A percentile compares a stretch with the other conserved stretches of the same genome.
Conservation (phyloP, 805 yeast species). For the Sungouiozyma intestinalis region DNA sequence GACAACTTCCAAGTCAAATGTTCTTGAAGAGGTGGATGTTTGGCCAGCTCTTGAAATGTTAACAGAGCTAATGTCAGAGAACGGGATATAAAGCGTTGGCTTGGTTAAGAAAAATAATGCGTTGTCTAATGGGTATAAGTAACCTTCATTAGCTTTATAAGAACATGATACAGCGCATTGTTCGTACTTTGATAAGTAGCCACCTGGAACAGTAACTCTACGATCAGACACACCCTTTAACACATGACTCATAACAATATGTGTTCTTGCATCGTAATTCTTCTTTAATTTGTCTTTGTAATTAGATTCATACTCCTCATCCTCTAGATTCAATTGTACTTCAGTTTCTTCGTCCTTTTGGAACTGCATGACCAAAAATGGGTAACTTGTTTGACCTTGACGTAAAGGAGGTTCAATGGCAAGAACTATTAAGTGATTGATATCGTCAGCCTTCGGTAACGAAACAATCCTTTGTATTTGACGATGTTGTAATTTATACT, state of each 20-base stretch:
- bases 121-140: constrained; percentile 84
- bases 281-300: constrained; percentile 68
- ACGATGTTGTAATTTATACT: constrained; percentile 84
- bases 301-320: constrained; percentile 64
- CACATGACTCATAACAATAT: constrained; percentile 77
- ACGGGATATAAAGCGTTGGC: constrained; percentile 87
- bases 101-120: constrained; percentile 85
- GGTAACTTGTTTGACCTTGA: constrained; percentile 96
- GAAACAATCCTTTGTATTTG: constrained; percentile 86
- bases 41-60: constrained; percentile 84
- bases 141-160: constrained; percentile 90
- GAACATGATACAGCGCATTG: constrained; percentile 89
- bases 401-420: constrained; percentile 96
- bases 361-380: constrained; percentile 84
- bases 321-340: constrained; percentile 76
- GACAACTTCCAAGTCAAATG: constrained; percentile 81
- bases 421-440: constrained; percentile 75
- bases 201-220: constrained; percentile 75
- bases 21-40: constrained; percentile 65
- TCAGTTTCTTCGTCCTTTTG: constrained; percentile 84
- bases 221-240: constrained; percentile 85
- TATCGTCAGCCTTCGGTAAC: constrained; percentile 88
- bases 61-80: constrained; percentile 63
- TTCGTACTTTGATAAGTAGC: constrained; percentile 62
- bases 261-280: constrained; percentile 73